Evolutionary conservation across 148 eudicot genomes (phyloP), one percentile per base, ranked within the genome.

Genomic region (Vaccinium myrtillus): DNA sequence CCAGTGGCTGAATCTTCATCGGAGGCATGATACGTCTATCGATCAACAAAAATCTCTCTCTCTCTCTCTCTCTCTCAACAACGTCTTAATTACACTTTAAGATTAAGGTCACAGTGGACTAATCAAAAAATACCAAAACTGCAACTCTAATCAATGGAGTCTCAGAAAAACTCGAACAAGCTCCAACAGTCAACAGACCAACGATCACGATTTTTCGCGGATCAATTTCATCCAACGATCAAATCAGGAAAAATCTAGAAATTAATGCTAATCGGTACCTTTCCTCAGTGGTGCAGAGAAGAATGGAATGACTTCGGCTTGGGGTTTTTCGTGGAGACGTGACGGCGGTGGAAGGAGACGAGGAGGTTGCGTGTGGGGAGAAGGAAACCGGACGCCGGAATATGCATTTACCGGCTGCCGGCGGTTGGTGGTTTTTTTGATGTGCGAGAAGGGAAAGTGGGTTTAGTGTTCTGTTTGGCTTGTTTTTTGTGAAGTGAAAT

Each of bases 1-100:
- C 94, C 55, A 93, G 87, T 46, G 95, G 95, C 77, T 93, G 96
- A 80, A 93, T 88, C 89, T 91, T 93, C 94, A 89, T 88, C 63
- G 93, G 95, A 90, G 92, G 93, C 92, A 92, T 89, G 58, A 30
- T 77, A 77, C 13, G 70, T 54, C 78, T 84, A 15, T 27, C 75
- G 65, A 81, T 65, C 10, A 61, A 59, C 19, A 59, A n/a, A 46
- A 36, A 5, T 32, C 39, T 0, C 71, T 13, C 18, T 10, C 50
- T n/a, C 50, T 11, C 0, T 25, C 46, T 16, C 39, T 56, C 69
- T 55, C 16, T 30, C 65, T 78, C 21, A n/a, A n/a, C n/a, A n/a
- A n/a, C 46, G 6, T 51, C 32, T 59, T 59, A 61, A 46, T 61
- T 80, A 61, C 55, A 13, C 46, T 30, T 16, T 55, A 30, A 63